phyloP scores from a whole-genome alignment of 306 rosid species.

The Cyclanthera cordifolia region DNA sequence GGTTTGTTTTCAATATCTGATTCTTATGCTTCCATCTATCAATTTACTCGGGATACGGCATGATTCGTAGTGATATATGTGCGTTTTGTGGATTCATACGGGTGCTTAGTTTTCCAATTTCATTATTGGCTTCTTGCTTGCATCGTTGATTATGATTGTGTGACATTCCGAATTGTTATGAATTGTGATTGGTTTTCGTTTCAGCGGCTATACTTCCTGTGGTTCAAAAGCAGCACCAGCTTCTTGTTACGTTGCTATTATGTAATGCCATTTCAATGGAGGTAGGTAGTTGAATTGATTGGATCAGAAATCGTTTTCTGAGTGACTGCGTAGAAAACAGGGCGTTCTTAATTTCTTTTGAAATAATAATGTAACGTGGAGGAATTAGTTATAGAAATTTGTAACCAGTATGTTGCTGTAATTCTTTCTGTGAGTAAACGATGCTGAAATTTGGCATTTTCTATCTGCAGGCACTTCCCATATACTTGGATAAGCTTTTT shows the following conservation, averaged over 20 bases:
- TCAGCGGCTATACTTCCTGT: conserved; percentile 82
- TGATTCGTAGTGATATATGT: too few relatives aligned
- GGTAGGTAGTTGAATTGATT: conserved; percentile 49
- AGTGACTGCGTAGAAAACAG: background rate
- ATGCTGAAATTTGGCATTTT: conserved; percentile 27
- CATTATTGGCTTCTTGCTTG: background rate
- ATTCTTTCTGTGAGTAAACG: too few relatives aligned
- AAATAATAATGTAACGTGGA: background rate
- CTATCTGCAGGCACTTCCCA: conserved; percentile 77
- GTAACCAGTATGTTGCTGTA: too few relatives aligned
- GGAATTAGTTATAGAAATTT: background rate
- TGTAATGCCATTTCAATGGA: conserved; percentile 93
- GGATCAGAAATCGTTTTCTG: background rate
- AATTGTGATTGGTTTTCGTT: conserved; percentile 4
- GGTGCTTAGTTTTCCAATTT: background rate
- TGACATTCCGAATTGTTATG: background rate
- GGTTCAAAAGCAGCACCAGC: conserved; percentile 93
- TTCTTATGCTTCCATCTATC: too few relatives aligned
- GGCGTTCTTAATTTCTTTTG: background rate
- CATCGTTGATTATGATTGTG: background rate
- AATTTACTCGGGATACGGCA: too few relatives aligned
- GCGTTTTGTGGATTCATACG: too few relatives aligned
- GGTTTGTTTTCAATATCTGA: conserved; percentile 25
- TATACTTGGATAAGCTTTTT: conserved; percentile 79
- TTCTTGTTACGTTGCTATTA: conserved; percentile 83